Conservation (phyloP, 148 eudicot genomes). For the Chenopodium suecicum region DNA sequence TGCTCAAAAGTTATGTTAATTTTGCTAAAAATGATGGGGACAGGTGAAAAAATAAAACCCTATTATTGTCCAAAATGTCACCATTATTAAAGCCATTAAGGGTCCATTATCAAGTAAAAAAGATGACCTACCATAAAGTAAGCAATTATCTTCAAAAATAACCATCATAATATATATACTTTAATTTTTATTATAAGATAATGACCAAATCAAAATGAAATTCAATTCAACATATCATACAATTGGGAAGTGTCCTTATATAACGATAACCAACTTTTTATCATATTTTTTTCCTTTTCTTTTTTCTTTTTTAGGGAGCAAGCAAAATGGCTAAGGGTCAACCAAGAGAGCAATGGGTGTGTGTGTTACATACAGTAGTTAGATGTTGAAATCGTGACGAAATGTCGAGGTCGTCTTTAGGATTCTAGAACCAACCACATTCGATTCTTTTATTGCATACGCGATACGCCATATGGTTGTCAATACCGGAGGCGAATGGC, state of each 20-base stretch:
- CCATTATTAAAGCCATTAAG: background rate
- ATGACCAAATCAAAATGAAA: conserved; percentile 15
- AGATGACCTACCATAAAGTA: background rate
- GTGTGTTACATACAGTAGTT: background rate
- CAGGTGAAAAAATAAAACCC: background rate
- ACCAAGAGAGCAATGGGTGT: background rate
- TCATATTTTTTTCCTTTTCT: too few species aligned
- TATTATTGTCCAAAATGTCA: background rate
- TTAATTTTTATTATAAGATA: background rate
- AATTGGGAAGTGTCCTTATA: conserved; percentile 7
- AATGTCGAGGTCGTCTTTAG: background rate
- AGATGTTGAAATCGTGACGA: background rate
- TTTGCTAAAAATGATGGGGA: background rate
- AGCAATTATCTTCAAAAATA: background rate
- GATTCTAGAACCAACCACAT: background rate
- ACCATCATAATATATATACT: background rate
- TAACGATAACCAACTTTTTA: background rate
- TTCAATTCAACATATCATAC: conserved; percentile 19
- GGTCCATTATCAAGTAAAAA: conserved; percentile 11
- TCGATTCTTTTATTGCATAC: background rate
- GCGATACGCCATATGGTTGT: too few species aligned
- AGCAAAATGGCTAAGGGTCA: background rate
- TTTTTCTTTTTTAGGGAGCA: background rate
- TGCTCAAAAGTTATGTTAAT: background rate
- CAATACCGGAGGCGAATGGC: too few species aligned